phyloP scores from a whole-genome alignment of 352 stramenopile species.

The Phytophthora fragariaefolia region DNA sequence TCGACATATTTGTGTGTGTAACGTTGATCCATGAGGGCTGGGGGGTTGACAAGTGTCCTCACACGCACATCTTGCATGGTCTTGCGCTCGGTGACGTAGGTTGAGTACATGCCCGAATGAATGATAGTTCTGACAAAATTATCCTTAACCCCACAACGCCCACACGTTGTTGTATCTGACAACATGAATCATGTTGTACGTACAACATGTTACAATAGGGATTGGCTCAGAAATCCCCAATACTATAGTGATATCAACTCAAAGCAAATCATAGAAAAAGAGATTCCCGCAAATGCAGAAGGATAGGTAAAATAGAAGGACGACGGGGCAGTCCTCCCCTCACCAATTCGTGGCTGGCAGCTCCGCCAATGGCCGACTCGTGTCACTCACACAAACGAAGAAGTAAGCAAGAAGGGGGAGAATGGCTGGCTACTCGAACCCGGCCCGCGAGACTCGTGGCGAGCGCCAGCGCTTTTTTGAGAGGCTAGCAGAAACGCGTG shows the following conservation, averaged over 20 bases:
- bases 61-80: too few relatives aligned
- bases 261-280: slow-evolving; percentile 14
- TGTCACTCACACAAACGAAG: slow-evolving; percentile 3
- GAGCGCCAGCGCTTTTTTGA: slow-evolving; percentile 7
- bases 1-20: too few relatives aligned
- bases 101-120: too few relatives aligned
- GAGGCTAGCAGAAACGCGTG: background rate
- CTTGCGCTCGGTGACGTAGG: too few relatives aligned
- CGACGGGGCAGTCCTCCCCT: background rate
- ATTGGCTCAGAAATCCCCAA: too few relatives aligned
- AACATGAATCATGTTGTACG: slow-evolving; percentile 23
- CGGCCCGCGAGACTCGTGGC: background rate
- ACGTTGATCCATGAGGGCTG: too few relatives aligned
- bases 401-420: background rate
- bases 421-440: too few relatives aligned
- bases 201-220: slow-evolving; percentile 25
- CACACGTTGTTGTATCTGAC: slow-evolving; percentile 24
- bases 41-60: too few relatives aligned
- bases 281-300: slow-evolving; percentile 11
- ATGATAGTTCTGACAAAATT: too few relatives aligned
- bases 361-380: too few relatives aligned
- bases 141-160: slow-evolving; percentile 13
- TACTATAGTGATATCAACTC: slow-evolving; percentile 12
- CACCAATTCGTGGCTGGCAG: slow-evolving; percentile 2
- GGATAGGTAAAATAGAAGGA: background rate